Evolutionary conservation across 306 rosid species (phyloP).

Genomic region (Oxytropis ochrocephala): DNA sequence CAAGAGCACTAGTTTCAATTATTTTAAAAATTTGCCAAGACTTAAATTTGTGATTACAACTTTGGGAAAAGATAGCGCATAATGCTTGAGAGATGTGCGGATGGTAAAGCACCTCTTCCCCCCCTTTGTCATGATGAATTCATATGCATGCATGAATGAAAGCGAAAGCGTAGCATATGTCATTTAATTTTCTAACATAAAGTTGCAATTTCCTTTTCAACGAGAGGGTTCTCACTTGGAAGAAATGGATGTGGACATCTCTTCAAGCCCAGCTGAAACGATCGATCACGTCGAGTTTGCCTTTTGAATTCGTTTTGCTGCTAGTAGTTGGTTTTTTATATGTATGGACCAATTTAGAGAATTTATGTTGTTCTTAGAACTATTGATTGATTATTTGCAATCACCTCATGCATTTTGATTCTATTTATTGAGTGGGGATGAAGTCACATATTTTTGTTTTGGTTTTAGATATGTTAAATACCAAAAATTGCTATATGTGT

Average conservation of each 20-base stretch:
- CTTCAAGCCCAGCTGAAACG: conserved; percentile 31
- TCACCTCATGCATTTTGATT: too few relatives aligned
- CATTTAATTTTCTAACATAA: background rate
- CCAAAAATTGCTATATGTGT: too few relatives aligned
- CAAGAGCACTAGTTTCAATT: too few relatives aligned
- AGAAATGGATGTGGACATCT: conserved; percentile 57
- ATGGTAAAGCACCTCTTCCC: conserved; percentile 33
- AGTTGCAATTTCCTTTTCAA: conserved; percentile 21
- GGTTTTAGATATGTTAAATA: too few relatives aligned
- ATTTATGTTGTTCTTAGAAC: too few relatives aligned
- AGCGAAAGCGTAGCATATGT: background rate
- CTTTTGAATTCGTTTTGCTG: too few relatives aligned
- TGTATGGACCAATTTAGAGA: too few relatives aligned
- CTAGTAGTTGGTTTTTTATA: too few relatives aligned
- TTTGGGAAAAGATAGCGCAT: conserved; percentile 81
- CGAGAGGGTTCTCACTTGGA: conserved; percentile 41
- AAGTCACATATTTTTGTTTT: too few relatives aligned
- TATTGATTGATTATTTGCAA: too few relatives aligned
- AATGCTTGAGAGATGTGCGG: conserved; percentile 64
- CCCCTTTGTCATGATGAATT: background rate
- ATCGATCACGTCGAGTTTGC: too few relatives aligned
- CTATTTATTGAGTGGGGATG: too few relatives aligned
- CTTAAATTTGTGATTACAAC: conserved; percentile 76
- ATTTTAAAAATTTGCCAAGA: conserved; percentile 61
- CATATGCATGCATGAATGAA: background rate